These are phyloP conservation scores for Amanita polypyramis DNA, from an alignment of 768 basidiomycete genomes.

Conservation along the genomic window DNA sequence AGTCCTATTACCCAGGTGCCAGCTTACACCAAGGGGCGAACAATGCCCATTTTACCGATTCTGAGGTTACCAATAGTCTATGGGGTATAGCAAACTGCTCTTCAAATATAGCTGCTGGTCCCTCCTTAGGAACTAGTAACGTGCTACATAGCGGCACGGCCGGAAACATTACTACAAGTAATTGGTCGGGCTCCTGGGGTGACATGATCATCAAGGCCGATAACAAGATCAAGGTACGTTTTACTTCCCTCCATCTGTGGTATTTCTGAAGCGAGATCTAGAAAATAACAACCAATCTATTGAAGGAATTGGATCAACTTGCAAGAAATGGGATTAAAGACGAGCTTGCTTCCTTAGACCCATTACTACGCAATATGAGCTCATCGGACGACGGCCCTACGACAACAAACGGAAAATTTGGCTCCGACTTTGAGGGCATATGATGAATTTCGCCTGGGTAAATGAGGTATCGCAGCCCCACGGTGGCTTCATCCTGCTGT, in stretches of 20 bases:
- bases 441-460: conserved; percentile 10
- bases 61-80: conserved; percentile 40
- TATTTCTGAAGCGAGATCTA: conserved; percentile 18
- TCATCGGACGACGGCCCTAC: conserved; percentile 21
- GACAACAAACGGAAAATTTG: conserved; percentile 15
- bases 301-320: conserved; percentile 79
- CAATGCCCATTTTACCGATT: conserved; percentile 3
- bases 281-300: conserved; percentile 74
- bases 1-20: conserved; percentile 9
- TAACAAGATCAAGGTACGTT: conserved; percentile 67
- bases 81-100: conserved; percentile 64
- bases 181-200: conserved; percentile 51
- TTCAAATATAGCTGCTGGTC: conserved; percentile 13
- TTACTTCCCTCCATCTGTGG: neutral
- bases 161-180: conserved; percentile 36
- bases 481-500: too few species aligned
- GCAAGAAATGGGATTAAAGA: conserved; percentile 76
- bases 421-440: conserved; percentile 25
- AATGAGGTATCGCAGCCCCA: too few species aligned
- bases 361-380: conserved; percentile 53
- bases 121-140: conserved; percentile 14
- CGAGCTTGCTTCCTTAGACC: conserved; percentile 75
- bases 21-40: conserved; percentile 11
- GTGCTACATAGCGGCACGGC: conserved; percentile 19
- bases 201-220: conserved; percentile 79